These are phyloP conservation scores for Eutrema heterophyllum DNA, from an alignment of 345 rosid genomes.

Conservation along the genomic window DNA sequence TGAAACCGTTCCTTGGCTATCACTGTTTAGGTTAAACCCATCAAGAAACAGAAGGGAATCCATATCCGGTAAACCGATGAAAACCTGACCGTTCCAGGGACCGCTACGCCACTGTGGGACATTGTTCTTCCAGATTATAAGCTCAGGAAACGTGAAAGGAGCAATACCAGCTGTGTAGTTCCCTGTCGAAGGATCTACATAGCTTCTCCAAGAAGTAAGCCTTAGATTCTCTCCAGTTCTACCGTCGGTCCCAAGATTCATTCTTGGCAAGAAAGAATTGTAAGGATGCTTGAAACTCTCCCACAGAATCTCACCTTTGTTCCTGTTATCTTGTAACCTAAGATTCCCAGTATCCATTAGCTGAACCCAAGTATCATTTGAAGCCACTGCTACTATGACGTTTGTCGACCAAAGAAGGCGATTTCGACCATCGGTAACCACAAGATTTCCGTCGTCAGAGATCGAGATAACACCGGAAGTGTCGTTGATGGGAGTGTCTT, in stretches of 20 bases:
- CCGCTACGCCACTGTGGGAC: constrained; percentile 46
- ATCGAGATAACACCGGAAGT: constrained; percentile 43
- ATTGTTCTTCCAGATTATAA: constrained; percentile 40
- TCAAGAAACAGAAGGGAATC: constrained; percentile 26
- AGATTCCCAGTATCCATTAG: constrained; percentile 53
- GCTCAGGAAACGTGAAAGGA: constrained; percentile 29
- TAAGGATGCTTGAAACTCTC: constrained; percentile 52
- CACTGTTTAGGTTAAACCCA: constrained; percentile 25
- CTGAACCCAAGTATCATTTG: constrained; percentile 33
- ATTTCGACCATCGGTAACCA: constrained; percentile 33
- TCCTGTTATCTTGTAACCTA: constrained; percentile 25
- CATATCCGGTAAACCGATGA: constrained; percentile 33
- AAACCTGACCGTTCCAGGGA: constrained; percentile 54
- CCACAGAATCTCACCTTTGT: constrained; percentile 38
- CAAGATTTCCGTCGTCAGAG: constrained; percentile 45
- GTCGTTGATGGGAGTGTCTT: constrained; percentile 38
- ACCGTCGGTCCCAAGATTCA: constrained; percentile 32
- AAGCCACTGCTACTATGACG: constrained; percentile 20
- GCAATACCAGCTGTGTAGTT: constrained; percentile 36
- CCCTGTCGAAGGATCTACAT: constrained; percentile 53
- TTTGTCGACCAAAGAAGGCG: constrained; percentile 55
- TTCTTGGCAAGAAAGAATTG: constrained; percentile 28
- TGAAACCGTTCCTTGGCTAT: constrained; percentile 21
- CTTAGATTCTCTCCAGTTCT: constrained; percentile 26
- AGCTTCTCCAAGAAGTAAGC: constrained; percentile 50